Conservation (phyloP, 208 protist species). For the Leishmania martiniquensis region DNA sequence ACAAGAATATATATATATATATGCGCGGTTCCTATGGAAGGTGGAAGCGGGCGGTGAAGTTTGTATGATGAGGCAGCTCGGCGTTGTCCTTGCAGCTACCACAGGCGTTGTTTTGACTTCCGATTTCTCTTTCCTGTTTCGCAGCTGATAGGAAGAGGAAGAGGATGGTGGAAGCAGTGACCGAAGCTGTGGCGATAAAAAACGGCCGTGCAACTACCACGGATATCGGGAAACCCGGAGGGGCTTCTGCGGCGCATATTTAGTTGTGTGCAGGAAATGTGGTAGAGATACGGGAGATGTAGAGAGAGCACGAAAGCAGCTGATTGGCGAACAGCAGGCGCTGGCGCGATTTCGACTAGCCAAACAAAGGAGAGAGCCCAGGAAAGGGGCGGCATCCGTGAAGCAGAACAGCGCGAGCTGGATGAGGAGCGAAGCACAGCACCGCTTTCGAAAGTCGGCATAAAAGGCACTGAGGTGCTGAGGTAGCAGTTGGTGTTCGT, state of each 20-base stretch:
- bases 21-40: neutral
- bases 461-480: neutral
- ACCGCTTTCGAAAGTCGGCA: neutral
- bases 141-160: neutral
- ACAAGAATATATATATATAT: conserved; percentile 9
- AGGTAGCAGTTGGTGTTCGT: neutral
- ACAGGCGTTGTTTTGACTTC: neutral
- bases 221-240: neutral
- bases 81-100: neutral
- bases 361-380: neutral
- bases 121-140: neutral
- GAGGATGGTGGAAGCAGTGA: neutral
- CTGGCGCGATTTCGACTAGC: neutral
- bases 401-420: neutral
- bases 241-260: neutral
- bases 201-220: neutral
- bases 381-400: neutral
- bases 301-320: neutral
- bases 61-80: neutral
- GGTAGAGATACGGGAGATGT: neutral
- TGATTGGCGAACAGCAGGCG: neutral
- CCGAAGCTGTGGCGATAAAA: neutral
- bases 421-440: neutral
- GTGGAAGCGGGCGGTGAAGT: neutral
- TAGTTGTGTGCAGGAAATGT: neutral